Base-by-base conservation (phyloP, 2,329 filamentous ascomycete species). In the Trichoderma breve region DNA sequence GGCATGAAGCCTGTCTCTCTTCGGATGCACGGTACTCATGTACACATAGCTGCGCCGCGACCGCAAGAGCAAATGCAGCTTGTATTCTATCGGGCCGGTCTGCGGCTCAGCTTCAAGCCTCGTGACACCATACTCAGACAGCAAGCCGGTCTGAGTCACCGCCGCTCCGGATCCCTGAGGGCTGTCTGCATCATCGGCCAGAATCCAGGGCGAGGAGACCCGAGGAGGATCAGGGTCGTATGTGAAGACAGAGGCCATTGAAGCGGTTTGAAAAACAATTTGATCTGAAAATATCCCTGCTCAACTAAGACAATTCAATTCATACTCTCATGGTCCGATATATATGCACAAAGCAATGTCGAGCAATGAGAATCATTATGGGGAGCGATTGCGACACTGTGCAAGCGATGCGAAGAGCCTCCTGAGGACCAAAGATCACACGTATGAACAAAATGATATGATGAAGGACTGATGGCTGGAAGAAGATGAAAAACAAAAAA, bases 61-160 rank as follows among this genome's bases (percentile, higher is more conserved):
- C 43, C 94, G 90, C 66, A 98, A 84, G 7, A 98, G 86, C 6
- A 99, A 85, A 82, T 98, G 96, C 57, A 99, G 84, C 81, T 99
- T 99, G 83, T 99, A 99, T 82, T 99, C 96, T 0, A 93, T 97
- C 21, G 96, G 94, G 0, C 96, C 96, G 74, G 97, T 92, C 79
- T 98, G 95, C 6, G 95, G 95, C 80, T 99, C 96, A 14, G 95
- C 91, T 74, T 95, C 91, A 18, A 99, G 84, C 77, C 91, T 93
- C 58, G 90, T 92, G 60, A 96, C 88, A 1, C 87, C 88, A 79
- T 89, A 91, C 70, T 91, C 88, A 5, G 86, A 86, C 14, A 89
- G 82, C 8, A 86, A 76, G n/a, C 83, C 84, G 6, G 62, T 53
- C 36, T 70, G 66, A 73, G 73, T 73, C 74, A 76, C 72, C 5